phyloP scores from a whole-genome alignment of 768 basidiomycete genomes.

The Mycena metata region DNA sequence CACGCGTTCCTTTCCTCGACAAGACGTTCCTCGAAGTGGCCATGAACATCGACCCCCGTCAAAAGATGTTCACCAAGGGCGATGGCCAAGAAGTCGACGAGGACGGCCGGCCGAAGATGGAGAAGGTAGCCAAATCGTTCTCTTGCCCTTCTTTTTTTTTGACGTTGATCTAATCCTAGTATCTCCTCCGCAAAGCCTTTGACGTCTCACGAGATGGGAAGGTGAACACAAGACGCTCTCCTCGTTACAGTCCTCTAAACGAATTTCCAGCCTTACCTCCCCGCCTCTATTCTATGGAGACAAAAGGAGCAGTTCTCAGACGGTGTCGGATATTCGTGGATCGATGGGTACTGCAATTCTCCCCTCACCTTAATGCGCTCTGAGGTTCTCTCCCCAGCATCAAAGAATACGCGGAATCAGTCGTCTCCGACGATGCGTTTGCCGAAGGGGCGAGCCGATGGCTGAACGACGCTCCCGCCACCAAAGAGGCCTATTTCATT shows the following conservation, averaged over 20 bases:
- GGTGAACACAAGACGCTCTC: slow-evolving; percentile 48
- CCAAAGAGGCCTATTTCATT: slow-evolving; percentile 96
- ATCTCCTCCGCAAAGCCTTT: slow-evolving; percentile 96
- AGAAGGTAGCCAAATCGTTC: slow-evolving; percentile 78
- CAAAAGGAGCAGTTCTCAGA: slow-evolving; percentile 99
- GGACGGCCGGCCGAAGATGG: slow-evolving; percentile 93
- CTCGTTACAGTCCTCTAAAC: slow-evolving; percentile 2
- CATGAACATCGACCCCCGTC: slow-evolving; percentile 89
- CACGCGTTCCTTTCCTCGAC: slow-evolving; percentile 98
- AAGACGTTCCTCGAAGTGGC: slow-evolving; percentile 94
- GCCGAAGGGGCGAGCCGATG: slow-evolving; percentile 80
- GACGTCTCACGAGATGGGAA: slow-evolving; percentile 87
- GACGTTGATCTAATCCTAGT: slow-evolving; percentile 60
- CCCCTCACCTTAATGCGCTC: neutral
- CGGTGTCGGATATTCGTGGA: slow-evolving; percentile 99
- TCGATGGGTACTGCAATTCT: slow-evolving; percentile 79
- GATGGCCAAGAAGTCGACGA: slow-evolving; percentile 76
- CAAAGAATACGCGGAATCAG: slow-evolving; percentile 84
- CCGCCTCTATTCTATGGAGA: slow-evolving; percentile 94
- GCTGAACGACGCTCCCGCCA: slow-evolving; percentile 82
- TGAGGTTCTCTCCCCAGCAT: slow-evolving; percentile 64
- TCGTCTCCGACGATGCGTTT: slow-evolving; percentile 87
- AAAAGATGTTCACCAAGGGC: slow-evolving; percentile 94
- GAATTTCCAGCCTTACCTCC: slow-evolving; percentile 83
- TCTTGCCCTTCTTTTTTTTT: slow-evolving; percentile 23